Evolutionary conservation across 768 basidiomycete genomes (phyloP), one percentile per base, ranked within the genome.

Genomic region (Macrolepiota fuliginosa): DNA sequence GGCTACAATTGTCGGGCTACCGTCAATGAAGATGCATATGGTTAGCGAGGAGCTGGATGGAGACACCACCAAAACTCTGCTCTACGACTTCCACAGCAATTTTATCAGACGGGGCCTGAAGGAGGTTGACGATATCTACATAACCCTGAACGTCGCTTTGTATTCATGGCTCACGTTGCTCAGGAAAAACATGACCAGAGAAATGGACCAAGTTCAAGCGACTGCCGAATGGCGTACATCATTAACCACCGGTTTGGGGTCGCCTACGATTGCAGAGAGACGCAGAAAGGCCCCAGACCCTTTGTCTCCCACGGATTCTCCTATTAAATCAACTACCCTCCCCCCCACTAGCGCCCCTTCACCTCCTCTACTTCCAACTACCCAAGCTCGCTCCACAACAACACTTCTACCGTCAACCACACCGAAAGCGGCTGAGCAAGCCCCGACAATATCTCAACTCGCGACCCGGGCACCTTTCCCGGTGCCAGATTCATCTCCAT

Each of bases 11-110:
- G 90, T 92, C 37, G 89, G 89, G 4, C 71, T 94, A 46, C 92
- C 92, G 2, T 83, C 89, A 2, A 92, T 94, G 90, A 81, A 80
- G 58, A 91, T 94, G 79, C 77, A 83, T 56, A 94, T 94, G 92
- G 73, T 79, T 58, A 91, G 88, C 66, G 84, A 90, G 61, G 88
- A 92, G 71, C 69, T 69, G 4, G 49, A 72, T 9, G 77, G 78
- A 40, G 80, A 81, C 19, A 56, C 66, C 10, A 68, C 67, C 24
- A 76, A 76, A 37, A 71, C 72, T 15, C 78, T 93, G 22, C 67
- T 78, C 13, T 93, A 93, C 65, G 84, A 88, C 67, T 92, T 92
- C 73, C 77, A 86, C 72, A 91, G 88, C 68, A 75, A 81, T 59
- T 92, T 92, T 70, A 73, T 83, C 45, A 82, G 83, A 27, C 76